These are phyloP conservation scores for Fraxinus nigra DNA, from an alignment of 305 asterid genomes.

Conservation along the genomic window DNA sequence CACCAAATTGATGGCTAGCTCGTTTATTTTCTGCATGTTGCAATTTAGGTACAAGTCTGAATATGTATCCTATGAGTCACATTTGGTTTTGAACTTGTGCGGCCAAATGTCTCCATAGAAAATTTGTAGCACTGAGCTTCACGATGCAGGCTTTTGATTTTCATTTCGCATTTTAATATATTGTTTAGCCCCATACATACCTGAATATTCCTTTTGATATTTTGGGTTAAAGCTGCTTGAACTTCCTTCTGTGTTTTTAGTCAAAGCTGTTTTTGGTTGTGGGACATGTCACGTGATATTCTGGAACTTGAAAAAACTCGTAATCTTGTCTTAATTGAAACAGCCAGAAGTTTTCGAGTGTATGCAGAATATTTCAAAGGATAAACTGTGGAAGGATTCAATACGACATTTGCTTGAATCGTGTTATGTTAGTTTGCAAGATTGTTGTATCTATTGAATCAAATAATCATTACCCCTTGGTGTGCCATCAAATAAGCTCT, in stretches of 20 bases:
- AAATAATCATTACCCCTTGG: not conserved
- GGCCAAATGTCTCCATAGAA: not conserved
- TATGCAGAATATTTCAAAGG: conserved; percentile 10
- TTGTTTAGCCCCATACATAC: not conserved
- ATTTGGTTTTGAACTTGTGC: conserved; percentile 4
- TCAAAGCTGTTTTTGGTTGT: not conserved
- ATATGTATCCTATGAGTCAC: conserved; percentile 15
- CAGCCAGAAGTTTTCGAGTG: not conserved
- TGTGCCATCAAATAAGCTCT: not conserved
- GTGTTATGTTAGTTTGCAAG: not conserved
- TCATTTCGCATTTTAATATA: not conserved
- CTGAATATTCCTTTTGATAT: conserved; percentile 12
- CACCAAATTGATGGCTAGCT: conserved; percentile 13
- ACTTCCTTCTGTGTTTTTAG: not conserved
- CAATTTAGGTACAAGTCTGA: conserved; percentile 11
- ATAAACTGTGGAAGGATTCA: conserved; percentile 15
- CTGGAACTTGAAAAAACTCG: conserved; percentile 7
- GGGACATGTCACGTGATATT: conserved; percentile 19
- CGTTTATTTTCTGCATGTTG: conserved; percentile 20
- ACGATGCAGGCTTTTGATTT: conserved; percentile 5
- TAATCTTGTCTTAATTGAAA: not conserved
- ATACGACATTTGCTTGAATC: not conserved
- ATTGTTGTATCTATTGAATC: not conserved
- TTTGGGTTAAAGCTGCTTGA: conserved; percentile 11
- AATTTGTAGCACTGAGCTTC: not conserved